Conservation (phyloP, 2,329 filamentous ascomycete species). For the Periconia sp. region DNA sequence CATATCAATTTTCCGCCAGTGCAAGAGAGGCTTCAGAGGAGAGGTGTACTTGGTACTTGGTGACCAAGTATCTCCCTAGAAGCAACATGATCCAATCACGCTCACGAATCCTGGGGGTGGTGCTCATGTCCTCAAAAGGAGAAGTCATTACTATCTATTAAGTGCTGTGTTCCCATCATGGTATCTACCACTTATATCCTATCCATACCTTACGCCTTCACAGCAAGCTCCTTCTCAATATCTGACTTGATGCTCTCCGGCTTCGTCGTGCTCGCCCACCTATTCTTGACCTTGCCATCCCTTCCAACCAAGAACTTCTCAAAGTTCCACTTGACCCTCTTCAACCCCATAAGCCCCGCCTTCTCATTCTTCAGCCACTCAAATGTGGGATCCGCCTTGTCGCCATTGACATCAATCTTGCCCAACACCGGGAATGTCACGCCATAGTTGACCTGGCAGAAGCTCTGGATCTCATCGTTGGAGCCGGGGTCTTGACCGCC, state of each 20-base stretch:
- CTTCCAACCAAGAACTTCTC: conserved; percentile 93
- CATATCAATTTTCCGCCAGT: conserved; percentile 8
- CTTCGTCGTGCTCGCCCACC: conserved; percentile 89
- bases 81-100: too few species aligned
- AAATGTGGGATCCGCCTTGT: conserved; percentile 77
- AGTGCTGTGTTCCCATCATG: not conserved
- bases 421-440: conserved; percentile 89
- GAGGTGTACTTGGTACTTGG: not conserved
- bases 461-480: conserved; percentile 66
- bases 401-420: conserved; percentile 90
- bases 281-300: conserved; percentile 82
- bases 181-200: not conserved
- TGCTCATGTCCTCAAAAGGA: too few species aligned
- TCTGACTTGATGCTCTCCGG: conserved; percentile 78
- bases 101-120: too few species aligned
- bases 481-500: conserved; percentile 84
- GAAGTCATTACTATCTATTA: too few species aligned
- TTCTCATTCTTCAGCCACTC: conserved; percentile 75
- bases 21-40: not conserved
- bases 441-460: conserved; percentile 94
- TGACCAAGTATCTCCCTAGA: conserved; percentile 1
- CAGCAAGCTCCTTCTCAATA: conserved; percentile 73
- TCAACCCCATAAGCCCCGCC: conserved; percentile 84
- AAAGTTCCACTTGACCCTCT: conserved; percentile 99
- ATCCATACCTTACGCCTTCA: conserved; percentile 3